Evolutionary conservation across 257 asterid species (phyloP).

Genomic region (Euphrasia confusa): DNA sequence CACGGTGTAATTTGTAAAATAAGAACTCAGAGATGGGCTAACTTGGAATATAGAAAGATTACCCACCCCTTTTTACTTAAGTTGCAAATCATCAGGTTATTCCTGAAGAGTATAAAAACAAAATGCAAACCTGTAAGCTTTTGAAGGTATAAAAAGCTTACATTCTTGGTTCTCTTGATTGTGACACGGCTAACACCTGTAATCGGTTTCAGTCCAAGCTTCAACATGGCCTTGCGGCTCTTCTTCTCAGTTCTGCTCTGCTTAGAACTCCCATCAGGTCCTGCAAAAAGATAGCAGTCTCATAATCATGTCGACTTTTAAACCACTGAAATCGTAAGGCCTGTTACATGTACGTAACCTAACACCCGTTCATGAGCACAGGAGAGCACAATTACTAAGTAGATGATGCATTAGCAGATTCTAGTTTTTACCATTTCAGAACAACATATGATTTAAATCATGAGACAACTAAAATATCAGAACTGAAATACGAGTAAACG

Average conservation of each 20-base stretch:
- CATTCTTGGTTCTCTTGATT: slow-evolving; percentile 74
- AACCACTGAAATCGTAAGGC: neutral
- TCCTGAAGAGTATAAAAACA: neutral
- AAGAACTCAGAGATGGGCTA: too few relatives aligned
- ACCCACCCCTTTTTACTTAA: neutral
- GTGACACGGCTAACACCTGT: slow-evolving; percentile 85
- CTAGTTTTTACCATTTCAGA: neutral
- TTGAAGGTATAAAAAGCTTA: slow-evolving; percentile 18
- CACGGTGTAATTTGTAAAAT: neutral
- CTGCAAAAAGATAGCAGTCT: slow-evolving; percentile 25
- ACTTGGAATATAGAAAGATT: neutral
- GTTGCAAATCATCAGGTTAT: neutral
- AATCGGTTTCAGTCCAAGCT: slow-evolving; percentile 88
- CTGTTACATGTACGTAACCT: too few relatives aligned
- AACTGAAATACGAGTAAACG: neutral
- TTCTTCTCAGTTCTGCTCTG: slow-evolving; percentile 98
- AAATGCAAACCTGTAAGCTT: neutral
- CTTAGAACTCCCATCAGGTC: slow-evolving; percentile 55
- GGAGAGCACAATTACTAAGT: neutral
- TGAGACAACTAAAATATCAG: neutral
- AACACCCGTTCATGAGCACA: neutral
- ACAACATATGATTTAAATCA: neutral
- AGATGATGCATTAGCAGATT: too few relatives aligned
- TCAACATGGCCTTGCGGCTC: slow-evolving; percentile 93
- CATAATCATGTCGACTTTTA: neutral